Evolutionary conservation across 2,329 filamentous ascomycete genomes (phyloP), one percentile per base, ranked within the genome.

Genomic region (Cryphonectria naterciae): DNA sequence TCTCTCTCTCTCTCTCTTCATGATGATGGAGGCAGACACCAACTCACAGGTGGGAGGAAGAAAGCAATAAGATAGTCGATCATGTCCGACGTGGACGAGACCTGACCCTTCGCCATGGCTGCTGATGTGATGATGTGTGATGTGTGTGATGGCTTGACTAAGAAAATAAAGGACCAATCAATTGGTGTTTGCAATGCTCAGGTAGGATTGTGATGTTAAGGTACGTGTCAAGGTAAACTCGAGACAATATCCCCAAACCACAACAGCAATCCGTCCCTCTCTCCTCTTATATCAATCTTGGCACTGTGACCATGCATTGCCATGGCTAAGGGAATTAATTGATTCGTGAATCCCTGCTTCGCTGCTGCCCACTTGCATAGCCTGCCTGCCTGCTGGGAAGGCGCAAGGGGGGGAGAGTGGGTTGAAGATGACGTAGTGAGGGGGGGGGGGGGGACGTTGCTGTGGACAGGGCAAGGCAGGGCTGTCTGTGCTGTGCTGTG

Each of bases 11-110:
- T 19, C 43, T 19, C 43, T 6, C 3, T 22, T 17, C 3, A 43
- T 13, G 41, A 37, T 37, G 35, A 37, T 10, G 7, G 10, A 37
- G 37, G 37, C 37, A 6, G 32, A 32, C 32, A 32, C 32, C 32
- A 8, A 67, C 71, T 67, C 39, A 73, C 71, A 35, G 71, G 71
- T 25, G 71, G 71, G 28, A 73, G 52, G 43, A 73, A 73, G 37
- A 73, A 71, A 19, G 71, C 71, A 56, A 73, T 67, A 49, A 73
- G 61, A 52, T 73, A 73, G 58, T 73, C 69, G 58, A 73, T 69
- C 49, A 73, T 58, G 46, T 73, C 71, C 49, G 71, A 56, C 37
- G 66, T 73, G 43, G 71, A 73, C 5, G 71, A 73, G 22, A 68
- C 69, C 37, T 70, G 19, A 46, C 61, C 66, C 5, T 65, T 68